Conservation (phyloP, 176 grass and related monocot genomes). For the Carex littledalei region DNA sequence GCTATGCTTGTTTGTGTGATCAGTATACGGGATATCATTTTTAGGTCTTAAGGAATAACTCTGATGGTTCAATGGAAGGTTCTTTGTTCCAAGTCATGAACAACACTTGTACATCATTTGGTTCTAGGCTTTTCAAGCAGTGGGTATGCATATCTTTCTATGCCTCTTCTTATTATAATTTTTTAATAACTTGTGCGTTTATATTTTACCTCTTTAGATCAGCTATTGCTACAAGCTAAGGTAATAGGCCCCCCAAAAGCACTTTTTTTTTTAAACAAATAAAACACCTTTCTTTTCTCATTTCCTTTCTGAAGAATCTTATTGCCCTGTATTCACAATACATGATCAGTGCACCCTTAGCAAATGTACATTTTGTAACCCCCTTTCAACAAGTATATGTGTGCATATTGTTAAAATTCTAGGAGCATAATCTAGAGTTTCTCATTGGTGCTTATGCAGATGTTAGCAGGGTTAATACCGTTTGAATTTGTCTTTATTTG, state of each 20-base stretch:
- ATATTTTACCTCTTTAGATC: background rate
- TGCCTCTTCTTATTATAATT: background rate
- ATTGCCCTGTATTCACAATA: background rate
- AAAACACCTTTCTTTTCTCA: background rate
- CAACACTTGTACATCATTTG: conserved; percentile 80
- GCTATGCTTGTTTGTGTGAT: conserved; percentile 1
- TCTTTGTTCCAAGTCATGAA: conserved; percentile 86
- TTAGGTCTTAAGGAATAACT: conserved; percentile 84
- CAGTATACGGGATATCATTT: conserved; percentile 16
- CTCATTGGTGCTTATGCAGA: background rate
- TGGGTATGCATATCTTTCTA: conserved; percentile 50
- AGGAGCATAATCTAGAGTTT: background rate
- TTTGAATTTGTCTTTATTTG: background rate
- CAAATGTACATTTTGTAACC: background rate
- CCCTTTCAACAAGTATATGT: background rate
- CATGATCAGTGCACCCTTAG: background rate
- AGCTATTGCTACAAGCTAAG: background rate
- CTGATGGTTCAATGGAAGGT: conserved; percentile 71
- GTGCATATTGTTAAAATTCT: background rate
- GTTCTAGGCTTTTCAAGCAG: conserved; percentile 78
- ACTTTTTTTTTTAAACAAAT: background rate
- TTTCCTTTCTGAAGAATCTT: background rate
- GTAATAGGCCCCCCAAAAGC: background rate
- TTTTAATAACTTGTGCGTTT: background rate
- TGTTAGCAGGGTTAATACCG: background rate